Percentiles rank a stretch among this genome's conserved stretches.
Evolutionary conservation across 2,329 filamentous ascomycete genomes (phyloP).

Genomic region (Fusarium luffae): DNA sequence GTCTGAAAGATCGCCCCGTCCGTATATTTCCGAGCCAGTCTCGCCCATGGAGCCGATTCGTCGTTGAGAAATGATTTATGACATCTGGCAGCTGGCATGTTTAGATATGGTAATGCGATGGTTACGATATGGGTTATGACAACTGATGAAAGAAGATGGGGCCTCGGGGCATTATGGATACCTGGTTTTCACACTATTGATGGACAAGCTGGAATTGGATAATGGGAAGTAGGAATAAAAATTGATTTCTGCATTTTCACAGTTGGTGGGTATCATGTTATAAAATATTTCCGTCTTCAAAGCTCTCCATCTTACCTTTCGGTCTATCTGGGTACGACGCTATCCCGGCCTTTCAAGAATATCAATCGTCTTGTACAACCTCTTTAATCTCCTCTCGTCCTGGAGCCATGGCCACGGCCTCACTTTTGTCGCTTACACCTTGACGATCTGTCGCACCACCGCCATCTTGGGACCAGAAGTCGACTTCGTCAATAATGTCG

Average conservation of each 20-base stretch:
- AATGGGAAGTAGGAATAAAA: not conserved
- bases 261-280: constrained; percentile 49
- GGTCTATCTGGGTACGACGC: not conserved
- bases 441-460: constrained; percentile 61
- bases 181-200: constrained; percentile 17
- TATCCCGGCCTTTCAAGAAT: not conserved
- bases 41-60: constrained; percentile 16
- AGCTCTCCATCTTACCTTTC: not conserved
- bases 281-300: not conserved
- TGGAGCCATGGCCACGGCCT: constrained; percentile 56
- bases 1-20: constrained; percentile 23
- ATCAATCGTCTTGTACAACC: constrained; percentile 70
- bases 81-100: not conserved
- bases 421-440: constrained; percentile 58
- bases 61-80: constrained; percentile 13
- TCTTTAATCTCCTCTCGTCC: constrained; percentile 71
- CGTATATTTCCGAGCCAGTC: constrained; percentile 15
- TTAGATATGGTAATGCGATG: constrained; percentile 23
- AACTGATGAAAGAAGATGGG: constrained; percentile 11
- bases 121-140: constrained; percentile 29
- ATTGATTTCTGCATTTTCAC: constrained; percentile 34
- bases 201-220: constrained; percentile 17
- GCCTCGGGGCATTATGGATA: constrained; percentile 21
- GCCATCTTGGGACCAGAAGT: constrained; percentile 83
- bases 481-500: constrained; percentile 93